Evolutionary conservation across 345 rosid genomes (phyloP), one percentile per base, ranked within the genome.

Genomic region (Lepidium sativum): DNA sequence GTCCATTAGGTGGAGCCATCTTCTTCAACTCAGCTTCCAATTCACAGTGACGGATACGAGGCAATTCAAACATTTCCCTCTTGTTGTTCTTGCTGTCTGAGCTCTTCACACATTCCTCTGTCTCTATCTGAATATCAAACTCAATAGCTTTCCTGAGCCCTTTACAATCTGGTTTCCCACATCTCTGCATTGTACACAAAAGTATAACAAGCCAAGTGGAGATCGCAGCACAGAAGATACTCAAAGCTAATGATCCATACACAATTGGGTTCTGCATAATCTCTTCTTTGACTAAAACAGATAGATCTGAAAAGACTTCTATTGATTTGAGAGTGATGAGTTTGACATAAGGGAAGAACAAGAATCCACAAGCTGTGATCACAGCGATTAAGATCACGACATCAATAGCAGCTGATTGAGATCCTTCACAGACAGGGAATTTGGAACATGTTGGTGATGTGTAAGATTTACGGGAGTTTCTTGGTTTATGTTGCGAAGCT

Each of bases 121-220:
- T 92, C 80, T 92, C 95, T 54, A 92, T 66, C 80, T 89, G 96
- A 50, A 92, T 86, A 81, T 92, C 95, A 40, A 92, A 92, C 74
- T 92, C 96, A 0, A 86, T 85, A 2, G 95, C 89, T 72, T 86
- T 87, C 65, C 87, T 82, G 54, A 89, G 79, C 6, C 98, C 98
- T 75, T 79, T 87, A 40, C 97, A 92, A 47, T 81, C 79, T 1
- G 91, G 89, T 52, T 87, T 92, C 59, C 89, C 86, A 6, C 98
- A 92, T 74, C 82, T 81, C 63, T 82, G 75, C 63, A 80, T 79
- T 1, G 89, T 83, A 54, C 87, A 84, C 54, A 83, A 48, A 49
- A 92, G 75, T 23, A 85, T 71, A 44, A 78, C 67, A 34, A 74
- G 69, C 85, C 92, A 89, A 51, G 84, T 77, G 44, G 88, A 86